A percentile compares a stretch with the other conserved stretches of the same genome.
Conservation (phyloP, 805 yeast species). For the Priceomyces fermenticarens region DNA sequence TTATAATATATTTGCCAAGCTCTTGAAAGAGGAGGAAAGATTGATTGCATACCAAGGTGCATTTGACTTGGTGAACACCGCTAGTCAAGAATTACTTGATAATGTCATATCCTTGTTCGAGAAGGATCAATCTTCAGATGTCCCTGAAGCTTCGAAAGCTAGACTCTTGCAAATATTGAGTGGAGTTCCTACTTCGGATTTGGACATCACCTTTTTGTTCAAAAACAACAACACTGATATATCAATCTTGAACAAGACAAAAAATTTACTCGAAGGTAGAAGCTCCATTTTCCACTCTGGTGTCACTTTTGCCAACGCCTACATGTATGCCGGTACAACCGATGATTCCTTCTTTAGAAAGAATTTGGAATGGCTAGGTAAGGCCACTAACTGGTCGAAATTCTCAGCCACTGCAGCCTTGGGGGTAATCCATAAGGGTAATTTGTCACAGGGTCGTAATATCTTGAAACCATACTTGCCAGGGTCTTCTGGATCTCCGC, state of each 20-base stretch:
- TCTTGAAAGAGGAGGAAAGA: constrained; percentile 48
- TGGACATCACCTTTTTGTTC: constrained; percentile 81
- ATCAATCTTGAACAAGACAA: constrained; percentile 76
- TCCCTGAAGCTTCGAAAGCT: constrained; percentile 18
- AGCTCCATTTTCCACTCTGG: constrained; percentile 94
- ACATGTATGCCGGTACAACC: constrained; percentile 94
- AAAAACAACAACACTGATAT: constrained; percentile 86
- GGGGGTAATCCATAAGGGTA: constrained; percentile 96
- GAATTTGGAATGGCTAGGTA: constrained; percentile 92
- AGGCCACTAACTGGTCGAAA: constrained; percentile 98
- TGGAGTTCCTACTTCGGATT: constrained; percentile 93
- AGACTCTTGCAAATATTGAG: constrained; percentile 70
- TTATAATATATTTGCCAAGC: constrained; percentile 59
- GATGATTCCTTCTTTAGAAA: constrained; percentile 88
- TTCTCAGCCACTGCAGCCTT: constrained; percentile 97
- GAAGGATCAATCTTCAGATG: constrained; percentile 24
- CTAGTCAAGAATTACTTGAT: constrained; percentile 82
- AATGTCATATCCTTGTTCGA: constrained; percentile 44
- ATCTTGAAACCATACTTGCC: constrained; percentile 90
- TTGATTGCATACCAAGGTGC: constrained; percentile 88
- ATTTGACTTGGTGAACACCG: constrained; percentile 87
- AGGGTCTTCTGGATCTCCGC: constrained; percentile 72
- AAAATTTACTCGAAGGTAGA: constrained; percentile 81
- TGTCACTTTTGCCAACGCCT: constrained; percentile 90
- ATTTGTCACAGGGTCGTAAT: constrained; percentile 83